Percentiles rank a stretch among this genome's conserved stretches.
Conservation (phyloP, 2,329 filamentous ascomycete genomes). For the Pseudocercospora crystallina region DNA sequence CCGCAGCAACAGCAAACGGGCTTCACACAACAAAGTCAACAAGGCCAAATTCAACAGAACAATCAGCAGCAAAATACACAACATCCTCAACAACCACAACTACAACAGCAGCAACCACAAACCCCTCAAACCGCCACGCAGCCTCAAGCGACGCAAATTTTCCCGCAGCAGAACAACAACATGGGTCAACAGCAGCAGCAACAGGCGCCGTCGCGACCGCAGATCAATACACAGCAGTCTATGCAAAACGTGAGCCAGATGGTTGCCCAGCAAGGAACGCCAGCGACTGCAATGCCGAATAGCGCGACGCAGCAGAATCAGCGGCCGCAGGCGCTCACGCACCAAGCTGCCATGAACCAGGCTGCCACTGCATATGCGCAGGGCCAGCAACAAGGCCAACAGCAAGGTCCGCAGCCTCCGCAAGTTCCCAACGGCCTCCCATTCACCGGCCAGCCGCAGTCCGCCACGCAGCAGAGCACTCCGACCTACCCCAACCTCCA, state of each 20-base stretch:
- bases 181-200: conserved; percentile 25
- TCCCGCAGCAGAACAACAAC: conserved; percentile 29
- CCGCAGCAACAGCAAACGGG: conserved; percentile 22
- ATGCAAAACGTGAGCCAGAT: conserved; percentile 24
- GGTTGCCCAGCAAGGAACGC: conserved; percentile 20
- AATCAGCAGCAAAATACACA: conserved; percentile 38
- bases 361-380: conserved; percentile 29
- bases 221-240: conserved; percentile 12
- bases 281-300: conserved; percentile 21
- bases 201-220: conserved; percentile 10
- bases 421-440: conserved; percentile 29
- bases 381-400: conserved; percentile 16
- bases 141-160: conserved; percentile 31
- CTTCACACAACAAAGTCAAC: conserved; percentile 15
- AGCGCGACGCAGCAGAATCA: conserved; percentile 21
- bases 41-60: conserved; percentile 10
- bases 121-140: conserved; percentile 34
- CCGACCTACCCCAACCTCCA: conserved; percentile 27
- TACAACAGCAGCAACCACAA: conserved; percentile 30
- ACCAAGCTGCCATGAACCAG: conserved; percentile 45
- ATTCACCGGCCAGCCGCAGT: conserved; percentile 18
- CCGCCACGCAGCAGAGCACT: conserved; percentile 26
- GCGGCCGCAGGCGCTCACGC: conserved; percentile 39
- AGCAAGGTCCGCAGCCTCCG: conserved; percentile 20
- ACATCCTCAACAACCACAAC: conserved; percentile 46